A percentile compares a stretch with the other conserved stretches of the same genome.
phyloP scores from a whole-genome alignment of 2,329 filamentous ascomycete genomes.

The Podosphaera fusca region DNA sequence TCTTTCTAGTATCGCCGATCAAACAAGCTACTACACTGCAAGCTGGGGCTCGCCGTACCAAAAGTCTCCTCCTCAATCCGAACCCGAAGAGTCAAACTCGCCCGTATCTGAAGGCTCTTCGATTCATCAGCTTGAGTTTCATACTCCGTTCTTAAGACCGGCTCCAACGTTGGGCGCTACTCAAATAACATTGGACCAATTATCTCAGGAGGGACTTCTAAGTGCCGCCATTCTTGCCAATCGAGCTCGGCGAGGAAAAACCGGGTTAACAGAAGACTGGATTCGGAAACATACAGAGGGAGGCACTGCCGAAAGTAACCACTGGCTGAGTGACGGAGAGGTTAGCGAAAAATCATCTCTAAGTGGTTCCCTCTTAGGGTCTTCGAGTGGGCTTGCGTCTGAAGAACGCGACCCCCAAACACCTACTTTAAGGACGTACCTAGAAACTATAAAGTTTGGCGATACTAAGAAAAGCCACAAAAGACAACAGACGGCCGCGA shows the following conservation, averaged over 20 bases:
- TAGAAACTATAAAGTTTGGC: slow-evolving; percentile 9
- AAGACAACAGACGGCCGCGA: slow-evolving; percentile 16
- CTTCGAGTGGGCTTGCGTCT: slow-evolving; percentile 25
- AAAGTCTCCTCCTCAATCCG: slow-evolving; percentile 23
- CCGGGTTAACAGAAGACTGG: slow-evolving; percentile 61
- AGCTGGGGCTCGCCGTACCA: slow-evolving; percentile 88
- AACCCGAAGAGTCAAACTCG: slow-evolving; percentile 22
- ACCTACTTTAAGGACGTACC: slow-evolving; percentile 14
- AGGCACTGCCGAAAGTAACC: slow-evolving; percentile 44
- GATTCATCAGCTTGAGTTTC: slow-evolving; percentile 36
- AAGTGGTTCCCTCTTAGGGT: slow-evolving; percentile 37
- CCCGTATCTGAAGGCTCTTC: slow-evolving; percentile 36
- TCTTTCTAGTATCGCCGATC: slow-evolving; percentile 11
- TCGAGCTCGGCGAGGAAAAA: slow-evolving; percentile 32
- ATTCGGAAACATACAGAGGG: slow-evolving; percentile 62
- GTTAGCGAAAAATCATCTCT: slow-evolving; percentile 54
- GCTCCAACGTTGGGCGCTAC: slow-evolving; percentile 21
- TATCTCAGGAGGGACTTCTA: slow-evolving; percentile 15
- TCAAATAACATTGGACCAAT: slow-evolving; percentile 18
- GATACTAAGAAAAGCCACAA: slow-evolving; percentile 10
- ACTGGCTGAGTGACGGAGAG: slow-evolving; percentile 63
- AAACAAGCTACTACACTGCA: slow-evolving; percentile 37
- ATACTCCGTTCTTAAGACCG: slow-evolving; percentile 37
- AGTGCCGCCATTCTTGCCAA: slow-evolving; percentile 38
- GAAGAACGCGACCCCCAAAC: slow-evolving; percentile 19